phyloP scores from a whole-genome alignment of 768 basidiomycete species.

The Guyanaporus albipodus region DNA sequence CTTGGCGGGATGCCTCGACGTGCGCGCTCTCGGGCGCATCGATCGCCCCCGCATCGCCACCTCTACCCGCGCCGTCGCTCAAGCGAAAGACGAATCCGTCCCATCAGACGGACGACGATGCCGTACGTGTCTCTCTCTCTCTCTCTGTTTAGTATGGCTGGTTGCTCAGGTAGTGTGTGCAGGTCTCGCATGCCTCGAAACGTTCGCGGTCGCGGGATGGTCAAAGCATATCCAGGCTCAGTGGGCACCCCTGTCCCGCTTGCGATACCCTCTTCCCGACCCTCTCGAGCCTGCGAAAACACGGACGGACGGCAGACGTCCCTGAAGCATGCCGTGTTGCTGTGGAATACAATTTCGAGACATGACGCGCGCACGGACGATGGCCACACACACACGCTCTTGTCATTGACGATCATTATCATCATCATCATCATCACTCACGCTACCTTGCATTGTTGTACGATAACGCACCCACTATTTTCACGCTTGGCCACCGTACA shows the following conservation, averaged over 20 bases:
- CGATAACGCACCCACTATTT: conserved; percentile 31
- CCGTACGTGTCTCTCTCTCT: conserved; percentile 32
- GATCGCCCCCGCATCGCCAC: not conserved
- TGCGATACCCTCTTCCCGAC: conserved; percentile 67
- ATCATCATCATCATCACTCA: no score
- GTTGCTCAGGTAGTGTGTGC: no score
- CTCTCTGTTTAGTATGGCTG: no score
- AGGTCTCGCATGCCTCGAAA: conserved; percentile 56
- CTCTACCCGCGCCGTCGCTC: conserved; percentile 36
- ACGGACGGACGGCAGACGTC: conserved; percentile 49
- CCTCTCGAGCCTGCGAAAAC: conserved; percentile 54
- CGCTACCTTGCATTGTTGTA: conserved; percentile 27
- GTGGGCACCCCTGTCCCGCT: conserved; percentile 65
- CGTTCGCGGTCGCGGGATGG: conserved; percentile 47
- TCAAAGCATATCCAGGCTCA: conserved; percentile 36
- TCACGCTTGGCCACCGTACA: conserved; percentile 24
- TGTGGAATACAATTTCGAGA: conserved; percentile 73
- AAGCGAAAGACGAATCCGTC: conserved; percentile 43
- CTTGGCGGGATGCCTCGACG: conserved; percentile 63
- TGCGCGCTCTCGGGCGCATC: conserved; percentile 41
- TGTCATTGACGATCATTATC: conserved; percentile 15
- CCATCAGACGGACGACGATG: conserved; percentile 40
- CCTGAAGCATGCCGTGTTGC: conserved; percentile 71
- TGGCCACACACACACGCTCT: no score
- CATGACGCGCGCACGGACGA: no score